A percentile compares a stretch with the other conserved stretches of the same genome.
These are phyloP conservation scores for Puccinia coronata DNA, from an alignment of 1,284 basidiomycete genomes.

Conservation along the genomic window DNA sequence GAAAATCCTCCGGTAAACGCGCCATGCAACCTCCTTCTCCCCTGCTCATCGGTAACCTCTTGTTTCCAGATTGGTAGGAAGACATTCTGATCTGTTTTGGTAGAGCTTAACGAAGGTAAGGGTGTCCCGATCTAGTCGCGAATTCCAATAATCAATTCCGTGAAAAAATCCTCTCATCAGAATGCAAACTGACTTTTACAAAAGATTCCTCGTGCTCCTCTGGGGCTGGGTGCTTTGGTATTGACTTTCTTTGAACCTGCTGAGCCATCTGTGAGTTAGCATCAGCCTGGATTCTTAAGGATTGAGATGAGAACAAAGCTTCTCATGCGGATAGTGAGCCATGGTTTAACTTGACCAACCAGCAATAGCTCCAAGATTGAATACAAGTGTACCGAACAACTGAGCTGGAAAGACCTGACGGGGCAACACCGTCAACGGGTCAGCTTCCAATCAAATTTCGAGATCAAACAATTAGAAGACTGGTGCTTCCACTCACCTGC, in stretches of 20 bases:
- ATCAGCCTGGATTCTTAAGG: neutral
- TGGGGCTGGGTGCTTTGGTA: neutral
- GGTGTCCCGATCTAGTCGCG: slow-evolving; percentile 78
- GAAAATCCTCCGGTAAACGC: slow-evolving; percentile 98
- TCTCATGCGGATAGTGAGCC: neutral
- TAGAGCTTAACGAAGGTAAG: slow-evolving; percentile 80
- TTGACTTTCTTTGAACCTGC: slow-evolving; percentile 4
- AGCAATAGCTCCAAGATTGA: neutral
- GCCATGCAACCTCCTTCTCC: slow-evolving; percentile 85
- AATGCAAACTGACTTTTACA: slow-evolving; percentile 38
- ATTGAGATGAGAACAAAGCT: neutral
- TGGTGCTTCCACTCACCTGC: too few relatives aligned
- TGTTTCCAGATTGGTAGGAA: slow-evolving; percentile 97
- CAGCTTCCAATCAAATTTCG: too few relatives aligned
- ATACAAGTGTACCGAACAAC: neutral
- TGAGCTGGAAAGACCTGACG: neutral
- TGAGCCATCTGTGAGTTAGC: slow-evolving; percentile 14
- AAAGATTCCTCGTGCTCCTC: slow-evolving; percentile 39
- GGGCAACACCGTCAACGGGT: too few relatives aligned
- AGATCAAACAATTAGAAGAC: too few relatives aligned
- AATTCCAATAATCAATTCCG: slow-evolving; percentile 21
- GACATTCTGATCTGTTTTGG: slow-evolving; percentile 79
- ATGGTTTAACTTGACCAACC: slow-evolving; percentile 9
- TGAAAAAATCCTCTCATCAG: neutral
- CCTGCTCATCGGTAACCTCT: slow-evolving; percentile 92